Percentiles rank a stretch among this genome's conserved stretches.
phyloP scores from a whole-genome alignment of 2,329 filamentous ascomycete species.

The Mariannaea sp. region DNA sequence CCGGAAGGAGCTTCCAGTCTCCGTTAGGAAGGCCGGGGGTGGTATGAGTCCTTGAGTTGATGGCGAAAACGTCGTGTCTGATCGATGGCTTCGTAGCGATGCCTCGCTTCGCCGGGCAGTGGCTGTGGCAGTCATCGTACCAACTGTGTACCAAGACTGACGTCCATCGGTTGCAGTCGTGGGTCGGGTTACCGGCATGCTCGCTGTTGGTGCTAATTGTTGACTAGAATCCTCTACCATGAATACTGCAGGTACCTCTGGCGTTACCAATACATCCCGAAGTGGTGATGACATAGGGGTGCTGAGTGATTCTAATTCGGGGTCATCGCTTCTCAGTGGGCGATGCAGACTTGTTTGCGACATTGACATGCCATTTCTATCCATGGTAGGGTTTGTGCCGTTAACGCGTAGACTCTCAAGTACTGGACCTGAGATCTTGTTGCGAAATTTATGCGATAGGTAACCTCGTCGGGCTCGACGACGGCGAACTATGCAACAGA shows the following conservation, averaged over 20 bases:
- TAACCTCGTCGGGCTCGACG: slow-evolving; percentile 38
- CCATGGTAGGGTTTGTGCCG: slow-evolving; percentile 32
- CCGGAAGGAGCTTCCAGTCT: slow-evolving; percentile 36
- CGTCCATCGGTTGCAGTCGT: slow-evolving; percentile 32
- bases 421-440: slow-evolving; percentile 43
- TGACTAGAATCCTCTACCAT: slow-evolving; percentile 34
- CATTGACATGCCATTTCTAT: slow-evolving; percentile 18
- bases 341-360: slow-evolving; percentile 18
- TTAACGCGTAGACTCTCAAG: slow-evolving; percentile 37
- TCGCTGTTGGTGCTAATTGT: slow-evolving; percentile 27
- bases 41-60: slow-evolving; percentile 42
- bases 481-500: slow-evolving; percentile 43
- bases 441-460: slow-evolving; percentile 38
- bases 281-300: slow-evolving; percentile 38
- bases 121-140: slow-evolving; percentile 30
- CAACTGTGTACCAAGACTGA: slow-evolving; percentile 45
- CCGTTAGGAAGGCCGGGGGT: slow-evolving; percentile 36
- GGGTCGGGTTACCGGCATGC: slow-evolving; percentile 21
- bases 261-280: slow-evolving; percentile 29
- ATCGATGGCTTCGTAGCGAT: slow-evolving; percentile 34
- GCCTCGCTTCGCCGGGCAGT: slow-evolving; percentile 34
- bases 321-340: slow-evolving; percentile 27
- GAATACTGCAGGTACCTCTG: slow-evolving; percentile 33
- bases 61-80: slow-evolving; percentile 37
- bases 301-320: slow-evolving; percentile 34